Conservation (phyloP, 2,329 filamentous ascomycete genomes). For the Verticillium nubilum region DNA sequence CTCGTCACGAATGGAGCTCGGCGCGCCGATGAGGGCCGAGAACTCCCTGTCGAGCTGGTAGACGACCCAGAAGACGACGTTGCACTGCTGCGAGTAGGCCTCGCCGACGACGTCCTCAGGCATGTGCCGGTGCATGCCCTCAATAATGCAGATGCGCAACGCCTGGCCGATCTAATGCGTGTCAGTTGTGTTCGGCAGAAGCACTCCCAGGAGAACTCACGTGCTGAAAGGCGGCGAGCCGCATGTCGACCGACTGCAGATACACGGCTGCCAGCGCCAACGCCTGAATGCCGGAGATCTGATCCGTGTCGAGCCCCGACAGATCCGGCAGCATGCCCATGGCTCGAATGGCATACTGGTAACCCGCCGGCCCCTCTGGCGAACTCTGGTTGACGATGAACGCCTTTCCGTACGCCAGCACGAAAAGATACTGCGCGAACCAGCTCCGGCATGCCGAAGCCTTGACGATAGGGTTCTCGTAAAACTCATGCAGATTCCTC, state of each 20-base stretch:
- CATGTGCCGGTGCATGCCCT: slow-evolving; percentile 16
- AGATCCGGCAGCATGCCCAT: slow-evolving; percentile 32
- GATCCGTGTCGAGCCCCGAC: slow-evolving; percentile 21
- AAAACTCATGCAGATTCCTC: slow-evolving; percentile 14
- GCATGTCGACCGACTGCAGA: slow-evolving; percentile 33
- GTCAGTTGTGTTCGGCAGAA: no score
- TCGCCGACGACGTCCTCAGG: slow-evolving; percentile 9
- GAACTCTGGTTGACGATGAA: slow-evolving; percentile 18
- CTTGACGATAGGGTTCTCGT: slow-evolving; percentile 14
- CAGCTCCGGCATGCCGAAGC: slow-evolving; percentile 15
- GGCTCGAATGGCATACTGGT: slow-evolving; percentile 31
- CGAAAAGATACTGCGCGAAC: slow-evolving; percentile 25
- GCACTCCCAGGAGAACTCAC: no score
- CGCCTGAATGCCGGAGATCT: slow-evolving; percentile 24
- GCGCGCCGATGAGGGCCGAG: slow-evolving; percentile 10
- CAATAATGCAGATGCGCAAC: slow-evolving; percentile 23
- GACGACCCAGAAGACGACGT: slow-evolving; percentile 12
- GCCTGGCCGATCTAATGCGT: slow-evolving; percentile 22
- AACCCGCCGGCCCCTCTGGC: slow-evolving; percentile 24
- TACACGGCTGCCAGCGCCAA: slow-evolving; percentile 29
- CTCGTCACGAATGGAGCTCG: slow-evolving; percentile 11
- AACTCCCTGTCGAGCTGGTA: slow-evolving; percentile 11
- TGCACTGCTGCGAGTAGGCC: slow-evolving; percentile 11
- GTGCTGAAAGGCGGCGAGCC: slow-evolving; percentile 30
- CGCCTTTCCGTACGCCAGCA: slow-evolving; percentile 26